phyloP scores from a whole-genome alignment of 2,329 filamentous ascomycete genomes.

The Venturia pyrina region DNA sequence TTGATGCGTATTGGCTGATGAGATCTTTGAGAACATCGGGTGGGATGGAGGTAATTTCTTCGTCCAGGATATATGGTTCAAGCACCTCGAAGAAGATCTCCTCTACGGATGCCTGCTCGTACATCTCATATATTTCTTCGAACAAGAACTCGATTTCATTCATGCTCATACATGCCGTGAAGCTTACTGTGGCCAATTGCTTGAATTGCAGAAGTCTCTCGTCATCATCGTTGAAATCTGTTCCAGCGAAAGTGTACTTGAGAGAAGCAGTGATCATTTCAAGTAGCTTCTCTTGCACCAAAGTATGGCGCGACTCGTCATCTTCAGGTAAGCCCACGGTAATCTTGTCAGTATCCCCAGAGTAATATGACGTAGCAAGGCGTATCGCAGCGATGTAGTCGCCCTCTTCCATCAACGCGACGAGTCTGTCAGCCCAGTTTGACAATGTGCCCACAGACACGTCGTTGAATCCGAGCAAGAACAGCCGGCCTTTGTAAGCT shows the following conservation, averaged over 20 bases:
- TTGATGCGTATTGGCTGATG: conserved; percentile 68
- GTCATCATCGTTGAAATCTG: conserved; percentile 35
- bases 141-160: conserved; percentile 76
- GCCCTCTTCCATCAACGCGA: conserved; percentile 93
- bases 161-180: conserved; percentile 71
- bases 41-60: conserved; percentile 63
- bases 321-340: conserved; percentile 91
- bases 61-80: conserved; percentile 78
- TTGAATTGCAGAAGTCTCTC: conserved; percentile 48
- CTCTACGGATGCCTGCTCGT: conserved; percentile 63
- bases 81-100: conserved; percentile 79
- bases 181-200: conserved; percentile 73
- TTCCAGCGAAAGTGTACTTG: conserved; percentile 72
- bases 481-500: conserved; percentile 86
- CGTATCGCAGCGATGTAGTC: conserved; percentile 88
- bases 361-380: conserved; percentile 85
- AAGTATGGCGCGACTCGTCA: conserved; percentile 58
- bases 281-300: conserved; percentile 80
- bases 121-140: conserved; percentile 82
- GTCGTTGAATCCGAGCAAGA: conserved; percentile 89
- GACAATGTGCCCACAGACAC: conserved; percentile 83
- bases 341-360: conserved; percentile 81
- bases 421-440: conserved; percentile 91
- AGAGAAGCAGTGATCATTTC: conserved; percentile 91
- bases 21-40: conserved; percentile 78